Conservation (phyloP, 2,329 filamentous ascomycete species). For the Paraconiothyrium brasiliense region DNA sequence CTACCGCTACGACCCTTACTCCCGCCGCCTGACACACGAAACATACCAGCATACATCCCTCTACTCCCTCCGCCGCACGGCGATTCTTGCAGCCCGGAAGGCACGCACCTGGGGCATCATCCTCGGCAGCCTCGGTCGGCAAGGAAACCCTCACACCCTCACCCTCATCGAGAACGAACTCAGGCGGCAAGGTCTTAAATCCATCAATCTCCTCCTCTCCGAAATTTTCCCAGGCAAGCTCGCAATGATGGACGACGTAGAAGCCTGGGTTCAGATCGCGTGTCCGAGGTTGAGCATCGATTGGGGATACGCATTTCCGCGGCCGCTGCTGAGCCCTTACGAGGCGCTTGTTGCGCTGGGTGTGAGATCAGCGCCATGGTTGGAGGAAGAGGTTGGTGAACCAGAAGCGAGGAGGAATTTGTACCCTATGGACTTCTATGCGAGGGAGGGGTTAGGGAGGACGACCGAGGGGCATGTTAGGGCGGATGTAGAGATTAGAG, state of each 20-base stretch:
- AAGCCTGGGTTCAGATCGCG: constrained; percentile 98
- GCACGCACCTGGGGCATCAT: constrained; percentile 96
- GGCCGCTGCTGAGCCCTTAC: constrained; percentile 90
- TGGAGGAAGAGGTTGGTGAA: constrained; percentile 64
- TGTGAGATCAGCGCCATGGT: constrained; percentile 70
- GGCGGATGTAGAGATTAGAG: constrained; percentile 25
- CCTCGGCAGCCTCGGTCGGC: constrained; percentile 87
- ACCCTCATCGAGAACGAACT: constrained; percentile 83
- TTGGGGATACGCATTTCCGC: constrained; percentile 95
- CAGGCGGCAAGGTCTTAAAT: constrained; percentile 75
- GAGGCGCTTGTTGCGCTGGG: constrained; percentile 93
- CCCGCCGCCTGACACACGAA: constrained; percentile 88
- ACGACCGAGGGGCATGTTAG: constrained; percentile 61
- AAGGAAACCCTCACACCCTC: constrained; percentile 96
- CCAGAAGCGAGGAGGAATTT: constrained; percentile 64
- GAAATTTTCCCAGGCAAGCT: constrained; percentile 98
- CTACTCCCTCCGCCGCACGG: constrained; percentile 78
- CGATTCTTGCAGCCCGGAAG: constrained; percentile 77
- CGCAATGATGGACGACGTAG: constrained; percentile 89
- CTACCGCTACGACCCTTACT: constrained; percentile 97
- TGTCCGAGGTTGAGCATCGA: constrained; percentile 97
- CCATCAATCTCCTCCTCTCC: constrained; percentile 84
- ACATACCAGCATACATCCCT: constrained; percentile 92
- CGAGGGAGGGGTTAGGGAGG: constrained; percentile 86
- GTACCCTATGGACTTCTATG: constrained; percentile 99